Percentiles rank a stretch among this genome's conserved stretches.
Evolutionary conservation across 2,329 filamentous ascomycete species (phyloP).

Genomic region (Diaporthe citriasiana): DNA sequence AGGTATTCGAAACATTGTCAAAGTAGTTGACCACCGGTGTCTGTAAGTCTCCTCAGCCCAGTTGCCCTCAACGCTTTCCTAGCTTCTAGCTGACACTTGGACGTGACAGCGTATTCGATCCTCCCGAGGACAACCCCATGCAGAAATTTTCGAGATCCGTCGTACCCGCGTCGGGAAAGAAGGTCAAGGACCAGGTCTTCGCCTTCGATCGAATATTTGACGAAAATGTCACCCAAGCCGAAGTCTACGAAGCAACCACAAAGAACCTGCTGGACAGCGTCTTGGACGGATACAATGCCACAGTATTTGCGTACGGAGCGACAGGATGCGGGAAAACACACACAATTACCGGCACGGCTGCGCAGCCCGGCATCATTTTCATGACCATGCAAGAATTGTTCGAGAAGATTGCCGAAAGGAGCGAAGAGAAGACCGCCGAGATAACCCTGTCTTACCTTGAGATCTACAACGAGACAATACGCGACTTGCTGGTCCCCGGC

Average conservation of each 20-base stretch:
- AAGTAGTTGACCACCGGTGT: slow-evolving; percentile 96
- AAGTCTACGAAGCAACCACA: slow-evolving; percentile 96
- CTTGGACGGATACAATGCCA: slow-evolving; percentile 97
- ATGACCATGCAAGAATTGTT: slow-evolving; percentile 99
- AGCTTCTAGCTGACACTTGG: slow-evolving; percentile 44
- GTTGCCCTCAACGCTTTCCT: not conserved
- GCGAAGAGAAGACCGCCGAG: slow-evolving; percentile 89
- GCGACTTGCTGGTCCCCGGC: slow-evolving; percentile 89
- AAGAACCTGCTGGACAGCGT: slow-evolving; percentile 93
- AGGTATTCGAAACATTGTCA: slow-evolving; percentile 91
- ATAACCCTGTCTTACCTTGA: slow-evolving; percentile 95
- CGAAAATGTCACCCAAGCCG: slow-evolving; percentile 90
- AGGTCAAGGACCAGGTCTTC: slow-evolving; percentile 97
- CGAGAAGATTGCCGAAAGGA: slow-evolving; percentile 90
- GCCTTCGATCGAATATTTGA: slow-evolving; percentile 98
- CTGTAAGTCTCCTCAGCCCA: slow-evolving; percentile 73
- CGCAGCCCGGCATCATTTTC: slow-evolving; percentile 98
- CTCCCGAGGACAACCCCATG: slow-evolving; percentile 93
- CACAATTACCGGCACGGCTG: slow-evolving; percentile 92
- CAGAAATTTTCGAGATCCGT: slow-evolving; percentile 89
- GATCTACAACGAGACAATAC: slow-evolving; percentile 99
- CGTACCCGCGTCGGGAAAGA: slow-evolving; percentile 83
- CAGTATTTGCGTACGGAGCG: slow-evolving; percentile 97
- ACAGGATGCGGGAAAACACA: slow-evolving; percentile 99
- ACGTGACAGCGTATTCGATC: slow-evolving; percentile 86